Evolutionary conservation across 768 basidiomycete genomes (phyloP).

Genomic region (Leccinum imitatum): DNA sequence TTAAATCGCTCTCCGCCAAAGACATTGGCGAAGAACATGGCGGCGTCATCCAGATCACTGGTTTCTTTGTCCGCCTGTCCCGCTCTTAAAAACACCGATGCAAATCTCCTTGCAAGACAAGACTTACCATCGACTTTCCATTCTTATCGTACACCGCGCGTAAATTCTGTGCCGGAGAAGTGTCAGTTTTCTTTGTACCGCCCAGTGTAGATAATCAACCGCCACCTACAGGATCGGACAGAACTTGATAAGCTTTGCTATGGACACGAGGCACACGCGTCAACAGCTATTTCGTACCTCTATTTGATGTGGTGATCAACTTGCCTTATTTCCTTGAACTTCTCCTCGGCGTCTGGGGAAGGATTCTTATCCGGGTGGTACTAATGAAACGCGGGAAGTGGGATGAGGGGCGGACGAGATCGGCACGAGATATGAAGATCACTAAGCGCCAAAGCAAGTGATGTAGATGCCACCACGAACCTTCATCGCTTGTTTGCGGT

Average conservation of each 20-base stretch:
- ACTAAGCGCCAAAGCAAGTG: not conserved
- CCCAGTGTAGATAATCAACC: constrained; percentile 15
- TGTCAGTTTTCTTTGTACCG: constrained; percentile 3
- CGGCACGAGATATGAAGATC: not conserved
- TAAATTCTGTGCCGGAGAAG: constrained; percentile 54
- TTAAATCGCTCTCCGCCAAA: constrained; percentile 93
- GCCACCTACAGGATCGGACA: constrained; percentile 71
- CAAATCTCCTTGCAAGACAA: constrained; percentile 8
- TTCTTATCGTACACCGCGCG: constrained; percentile 93
- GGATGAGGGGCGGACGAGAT: not conserved
- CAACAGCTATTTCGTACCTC: constrained; percentile 12
- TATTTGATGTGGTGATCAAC: constrained; percentile 19
- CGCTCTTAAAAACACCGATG: constrained; percentile 5
- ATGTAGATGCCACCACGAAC: constrained; percentile 39
- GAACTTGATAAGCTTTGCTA: constrained; percentile 94
- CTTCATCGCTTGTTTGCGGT: constrained; percentile 92
- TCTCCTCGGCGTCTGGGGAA: constrained; percentile 89
- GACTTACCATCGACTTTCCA: constrained; percentile 80
- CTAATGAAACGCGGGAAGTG: constrained; percentile 38
- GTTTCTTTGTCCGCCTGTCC: constrained; percentile 73
- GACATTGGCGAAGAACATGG: constrained; percentile 91
- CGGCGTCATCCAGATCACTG: constrained; percentile 87
- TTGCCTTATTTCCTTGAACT: constrained; percentile 95
- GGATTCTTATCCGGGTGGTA: constrained; percentile 96
- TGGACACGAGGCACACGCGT: constrained; percentile 20